Evolutionary conservation across 2,329 filamentous ascomycete species (phyloP), one percentile per base, ranked within the genome.

Genomic region (Didymella keratinophila): DNA sequence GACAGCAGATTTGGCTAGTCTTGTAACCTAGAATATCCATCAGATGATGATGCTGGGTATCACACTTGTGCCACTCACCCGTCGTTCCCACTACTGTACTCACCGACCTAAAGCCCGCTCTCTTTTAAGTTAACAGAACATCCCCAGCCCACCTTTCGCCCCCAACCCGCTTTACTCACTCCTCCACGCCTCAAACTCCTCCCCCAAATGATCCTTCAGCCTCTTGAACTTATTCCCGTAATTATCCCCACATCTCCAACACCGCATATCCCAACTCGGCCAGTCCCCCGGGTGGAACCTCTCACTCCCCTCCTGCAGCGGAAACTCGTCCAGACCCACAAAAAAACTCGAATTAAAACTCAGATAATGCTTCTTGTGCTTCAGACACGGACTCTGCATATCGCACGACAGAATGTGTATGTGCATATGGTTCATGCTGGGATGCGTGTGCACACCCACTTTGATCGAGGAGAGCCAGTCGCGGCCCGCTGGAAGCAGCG

Each of bases 401-500:
- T 99, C 95, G 18, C 86, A 82, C 37, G 90, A 92, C 56, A 98
- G 78, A 28, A 98, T 87, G 76, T 99, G 95, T 4, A 98, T 83
- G 77, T 99, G 95, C 53, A 98, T 74, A 75, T 98, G 92, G 63
- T 86, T 89, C 95, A 99, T 98, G 55, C 89, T 93, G 3, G 95
- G 95, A 66, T 89, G 87, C 3, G 92, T 90, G 78, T 99, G 95
- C 8, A 97, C 85, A 14, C 95, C 95, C 20, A 88, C 84, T 48
- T 86, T 84, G 47, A 98, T 83, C 25, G 95, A 92, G 12, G 80
- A 79, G 39, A 81, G 78, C 91, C 93, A 98, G 78, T 97, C 88
- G 23, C 94, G 84, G 0, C 93, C 93, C 0, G 72, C 62, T 0
- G 93, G 93, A 0, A 73, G 68, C 0, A 65, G 45, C 0, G 64